A percentile compares a stretch with the other conserved stretches of the same genome.
These are phyloP conservation scores for Aspergillus ostianus DNA, from an alignment of 495 filamentous ascomycete species.

Conservation along the genomic window DNA sequence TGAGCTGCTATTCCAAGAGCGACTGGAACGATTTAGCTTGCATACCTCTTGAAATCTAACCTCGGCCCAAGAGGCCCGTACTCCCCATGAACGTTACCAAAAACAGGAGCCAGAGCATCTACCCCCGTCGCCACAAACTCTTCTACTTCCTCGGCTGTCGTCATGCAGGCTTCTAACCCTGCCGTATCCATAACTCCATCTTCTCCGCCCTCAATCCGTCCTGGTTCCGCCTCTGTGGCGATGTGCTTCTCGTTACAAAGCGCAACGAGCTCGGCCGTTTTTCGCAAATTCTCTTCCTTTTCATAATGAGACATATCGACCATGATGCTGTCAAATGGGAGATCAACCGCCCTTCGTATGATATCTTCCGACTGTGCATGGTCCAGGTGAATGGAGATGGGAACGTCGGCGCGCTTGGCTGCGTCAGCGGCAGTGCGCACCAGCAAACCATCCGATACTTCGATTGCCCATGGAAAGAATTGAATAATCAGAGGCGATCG, in stretches of 20 bases:
- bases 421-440: slow-evolving; percentile 65
- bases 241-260: slow-evolving; percentile 77
- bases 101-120: slow-evolving; percentile 79
- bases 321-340: slow-evolving; percentile 78
- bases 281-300: slow-evolving; percentile 72
- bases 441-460: slow-evolving; percentile 63
- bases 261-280: slow-evolving; percentile 66
- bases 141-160: slow-evolving; percentile 72
- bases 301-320: slow-evolving; percentile 82
- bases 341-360: slow-evolving; percentile 63
- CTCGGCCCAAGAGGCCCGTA: slow-evolving; percentile 73
- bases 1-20: too few relatives aligned
- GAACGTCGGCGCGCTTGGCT: slow-evolving; percentile 61
- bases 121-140: slow-evolving; percentile 79
- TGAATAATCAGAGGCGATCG: slow-evolving; percentile 75
- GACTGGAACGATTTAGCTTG: too few relatives aligned
- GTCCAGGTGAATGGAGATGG: slow-evolving; percentile 73
- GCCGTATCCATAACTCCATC: slow-evolving; percentile 77
- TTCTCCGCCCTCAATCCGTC: slow-evolving; percentile 80
- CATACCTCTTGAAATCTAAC: slow-evolving; percentile 60
- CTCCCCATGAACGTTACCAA: slow-evolving; percentile 83
- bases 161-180: slow-evolving; percentile 70
- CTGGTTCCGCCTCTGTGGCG: slow-evolving; percentile 77
- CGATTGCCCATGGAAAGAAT: slow-evolving; percentile 82
- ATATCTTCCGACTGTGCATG: slow-evolving; percentile 71